Base-by-base conservation (phyloP, 2,329 filamentous ascomycete species). In the Cryoendolithus antarcticus region DNA sequence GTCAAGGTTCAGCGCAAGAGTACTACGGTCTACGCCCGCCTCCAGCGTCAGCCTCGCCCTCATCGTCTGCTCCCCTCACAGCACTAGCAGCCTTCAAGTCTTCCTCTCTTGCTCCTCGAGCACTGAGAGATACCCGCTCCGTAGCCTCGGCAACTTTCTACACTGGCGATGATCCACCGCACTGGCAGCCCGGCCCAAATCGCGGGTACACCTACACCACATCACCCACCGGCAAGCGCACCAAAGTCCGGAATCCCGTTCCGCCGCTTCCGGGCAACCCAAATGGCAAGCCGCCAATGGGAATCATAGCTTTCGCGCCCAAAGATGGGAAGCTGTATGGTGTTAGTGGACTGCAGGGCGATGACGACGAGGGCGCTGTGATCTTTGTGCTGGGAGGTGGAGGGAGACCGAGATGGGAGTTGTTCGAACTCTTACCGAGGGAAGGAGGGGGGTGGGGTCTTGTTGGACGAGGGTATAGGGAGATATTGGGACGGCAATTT, bases 91-190 rank as follows among this genome's bases (percentile, higher is more conserved):
- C 53, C 3, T 46, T 57, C 37, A 54, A 56, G 44, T 47, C 45
- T 13, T 55, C 49, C 24, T 51, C 55, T 9, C 56, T 53, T 30
- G 55, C 95, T 48, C 91, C 91, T 1, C 76, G 83, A 32, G 72
- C 91, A 24, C 93, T 96, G 57, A 89, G 84, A 1, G 91, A 96
- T 48, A 73, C 81, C 6, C 94, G 95, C 58, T 93, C 85, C 1
- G 88, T 89, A 52, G 74, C 85, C 3, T 85, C 79, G 31, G 74
- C 76, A 3, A 77, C 80, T 28, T 96, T 96, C 51, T 81, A 91
- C 51, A 80, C 86, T 30, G 85, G 84, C 3, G 81, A 91, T 27
- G 43, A 48, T 21, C 65, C 70, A 49, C 57, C 32, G 56, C 64
- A 41, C 51, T 64, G 57, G 56, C 58, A 61, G 41, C 50, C 48